Evolutionary conservation across 345 rosid genomes (phyloP), one percentile per base, ranked within the genome.

Genomic region (Draba incana): DNA sequence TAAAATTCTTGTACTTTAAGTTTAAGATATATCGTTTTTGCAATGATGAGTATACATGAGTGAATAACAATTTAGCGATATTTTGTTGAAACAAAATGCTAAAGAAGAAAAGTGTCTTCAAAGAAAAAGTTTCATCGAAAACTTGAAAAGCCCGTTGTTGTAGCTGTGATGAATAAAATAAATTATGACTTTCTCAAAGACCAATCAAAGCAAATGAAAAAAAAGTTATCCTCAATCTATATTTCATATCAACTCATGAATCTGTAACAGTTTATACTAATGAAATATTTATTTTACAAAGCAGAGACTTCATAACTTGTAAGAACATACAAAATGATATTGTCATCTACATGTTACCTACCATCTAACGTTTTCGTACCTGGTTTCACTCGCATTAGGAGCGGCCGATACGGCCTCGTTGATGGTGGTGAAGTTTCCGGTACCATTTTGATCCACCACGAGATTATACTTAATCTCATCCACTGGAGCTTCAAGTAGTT

Each of bases 331-430:
- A 56, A 11, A 37, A 38, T 57, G 62, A 5, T 57, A 37, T 57
- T 2, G 45, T 20, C n/a, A 35, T 16, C 28, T 15, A 56, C 44
- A 56, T 7, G 31, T 57, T 20, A 38, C 62, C 31, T 24, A 43
- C 24, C 4, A 49, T 35, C 3, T 14, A 60, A 57, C 47, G 16
- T 38, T 39, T 16, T 38, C 24, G 38, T 69, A 83, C 96, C 96
- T 88, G 7, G 92, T 81, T 41, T 57, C 33, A 74, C 92, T 88
- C 30, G 79, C 71, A 68, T 84, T 83, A 0, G 97, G 93, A 71
- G 97, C 92, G 12, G 88, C 89, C 0, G 82, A 86, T 55, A 89
- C 84, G 1, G 98, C 98, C 5, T 78, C 90, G 9, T 45, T 53
- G 23, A 92, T 76, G 39, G 83, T 89, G 24, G 84, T 83, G 76